Evolutionary conservation across 139 green algal species (phyloP), one percentile per base, ranked within the genome.

Genomic region (Chlorella vulgaris): DNA sequence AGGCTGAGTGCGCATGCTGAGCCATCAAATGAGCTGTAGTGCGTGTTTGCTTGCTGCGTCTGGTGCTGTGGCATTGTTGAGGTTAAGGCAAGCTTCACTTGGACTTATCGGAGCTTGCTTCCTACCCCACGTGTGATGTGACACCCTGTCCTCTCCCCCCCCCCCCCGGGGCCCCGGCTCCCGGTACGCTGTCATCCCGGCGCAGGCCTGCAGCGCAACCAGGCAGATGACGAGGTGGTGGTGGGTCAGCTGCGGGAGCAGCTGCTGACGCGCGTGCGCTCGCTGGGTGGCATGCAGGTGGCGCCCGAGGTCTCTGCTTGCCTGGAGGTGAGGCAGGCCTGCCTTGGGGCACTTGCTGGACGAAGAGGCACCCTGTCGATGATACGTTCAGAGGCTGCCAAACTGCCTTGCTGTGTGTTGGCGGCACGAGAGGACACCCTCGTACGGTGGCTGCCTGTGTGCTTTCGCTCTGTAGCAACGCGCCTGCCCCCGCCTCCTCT

Each of bases 241-340:
- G 66, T 83, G 51, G 36, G 28, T 1, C 78, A 83, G 51, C 58
- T 83, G 78, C 47, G 67, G n/a, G 66, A 83, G 35, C 67, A 76
- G 36, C 66, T 83, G 66, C 50, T 83, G 66, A 51, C 65, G 4
- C 66, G 78, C 43, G 38, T 83, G 66, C 62, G 36, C 19, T 73
- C 78, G 35, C 51, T 77, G 28, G 53, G 43, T 53, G 55, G 28
- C 65, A 36, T 81, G 39, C 53, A 70, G 47, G n/a, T 61, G 8
- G 83, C 85, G 67, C 67, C 81, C 7, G 67, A 81, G 22, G 83
- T 53, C 5, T 47, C 67, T 7, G 51, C 63, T 1, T 79, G 81
- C 33, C 29, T 86, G 22, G 39, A 83, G 68, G 82, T 83, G 26
- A 47, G 69, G 39, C n/a, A n/a, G n/a, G 47, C 47, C 10, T 58